Percentiles rank a stretch among this genome's conserved stretches.
These are phyloP conservation scores for Geotrichum macrosporum DNA, from an alignment of 1,139 yeast genomes.

Conservation along the genomic window DNA sequence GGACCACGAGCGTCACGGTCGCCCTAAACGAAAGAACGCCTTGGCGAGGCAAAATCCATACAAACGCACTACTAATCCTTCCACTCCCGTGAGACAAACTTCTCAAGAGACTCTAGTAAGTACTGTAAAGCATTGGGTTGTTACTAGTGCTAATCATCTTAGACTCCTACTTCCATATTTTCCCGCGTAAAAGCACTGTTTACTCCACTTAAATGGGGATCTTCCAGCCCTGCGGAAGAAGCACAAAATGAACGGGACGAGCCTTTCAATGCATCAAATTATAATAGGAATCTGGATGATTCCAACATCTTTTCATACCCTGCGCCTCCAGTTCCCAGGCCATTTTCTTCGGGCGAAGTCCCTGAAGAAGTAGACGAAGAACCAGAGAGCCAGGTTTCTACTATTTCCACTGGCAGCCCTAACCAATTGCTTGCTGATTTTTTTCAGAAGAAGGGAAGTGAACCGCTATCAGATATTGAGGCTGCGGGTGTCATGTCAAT, in stretches of 20 bases:
- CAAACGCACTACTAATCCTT: slow-evolving; percentile 6
- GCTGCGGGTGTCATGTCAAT: slow-evolving; percentile 17
- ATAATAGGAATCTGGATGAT: background rate
- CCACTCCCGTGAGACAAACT: slow-evolving; percentile 5
- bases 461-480: slow-evolving; percentile 18
- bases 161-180: slow-evolving; percentile 14
- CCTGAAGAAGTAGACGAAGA: background rate
- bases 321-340: slow-evolving; percentile 1
- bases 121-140: no score
- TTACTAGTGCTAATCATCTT: no score
- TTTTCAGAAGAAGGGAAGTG: slow-evolving; percentile 17
- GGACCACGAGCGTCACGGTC: slow-evolving; percentile 49
- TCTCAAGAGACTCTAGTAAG: slow-evolving; percentile 3
- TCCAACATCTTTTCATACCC: slow-evolving; percentile 6
- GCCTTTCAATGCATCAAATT: background rate
- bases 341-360: background rate
- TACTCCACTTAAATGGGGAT: slow-evolving; percentile 13
- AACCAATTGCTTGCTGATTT: slow-evolving; percentile 17
- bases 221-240: background rate
- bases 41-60: slow-evolving; percentile 42
- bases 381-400: background rate
- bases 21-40: slow-evolving; percentile 74
- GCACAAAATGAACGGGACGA: slow-evolving; percentile 2
- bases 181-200: slow-evolving; percentile 14
- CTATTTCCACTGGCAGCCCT: slow-evolving; percentile 4